phyloP scores from a whole-genome alignment of 2,329 filamentous ascomycete species.

The Fusarium sp. region DNA sequence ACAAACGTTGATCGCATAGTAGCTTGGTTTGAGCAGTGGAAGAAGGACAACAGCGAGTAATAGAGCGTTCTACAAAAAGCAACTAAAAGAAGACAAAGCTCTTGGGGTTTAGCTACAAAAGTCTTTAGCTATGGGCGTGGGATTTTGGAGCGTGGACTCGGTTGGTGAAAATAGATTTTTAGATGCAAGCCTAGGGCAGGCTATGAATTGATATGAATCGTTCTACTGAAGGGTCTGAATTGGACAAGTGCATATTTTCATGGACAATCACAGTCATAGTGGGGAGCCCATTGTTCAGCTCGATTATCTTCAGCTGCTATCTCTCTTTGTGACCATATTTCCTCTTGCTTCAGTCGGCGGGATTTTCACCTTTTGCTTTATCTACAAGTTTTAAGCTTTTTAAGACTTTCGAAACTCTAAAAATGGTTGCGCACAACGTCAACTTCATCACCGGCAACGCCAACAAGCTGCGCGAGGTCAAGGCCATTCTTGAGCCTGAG shows the following conservation, averaged over 20 bases:
- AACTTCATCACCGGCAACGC: slow-evolving; percentile 98
- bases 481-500: slow-evolving; percentile 81
- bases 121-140: not conserved
- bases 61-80: not conserved
- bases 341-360: not conserved
- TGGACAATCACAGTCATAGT: slow-evolving; percentile 3
- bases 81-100: not conserved
- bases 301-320: slow-evolving; percentile 6
- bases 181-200: slow-evolving; percentile 32
- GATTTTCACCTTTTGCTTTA: not conserved
- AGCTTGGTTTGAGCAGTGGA: slow-evolving; percentile 86
- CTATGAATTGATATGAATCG: slow-evolving; percentile 32
- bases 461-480: slow-evolving; percentile 92
- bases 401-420: not conserved
- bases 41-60: slow-evolving; percentile 64
- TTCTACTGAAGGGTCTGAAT: slow-evolving; percentile 24
- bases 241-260: slow-evolving; percentile 33
- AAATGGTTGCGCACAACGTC: slow-evolving; percentile 61
- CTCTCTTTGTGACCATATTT: not conserved
- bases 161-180: slow-evolving; percentile 39
- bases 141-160: slow-evolving; percentile 6
- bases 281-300: slow-evolving; percentile 12
- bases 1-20: slow-evolving; percentile 86
- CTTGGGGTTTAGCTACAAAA: not conserved
- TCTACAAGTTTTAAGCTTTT: not conserved